Conservation (phyloP, 164 flowering plant species). For the Buxus sempervirens region DNA sequence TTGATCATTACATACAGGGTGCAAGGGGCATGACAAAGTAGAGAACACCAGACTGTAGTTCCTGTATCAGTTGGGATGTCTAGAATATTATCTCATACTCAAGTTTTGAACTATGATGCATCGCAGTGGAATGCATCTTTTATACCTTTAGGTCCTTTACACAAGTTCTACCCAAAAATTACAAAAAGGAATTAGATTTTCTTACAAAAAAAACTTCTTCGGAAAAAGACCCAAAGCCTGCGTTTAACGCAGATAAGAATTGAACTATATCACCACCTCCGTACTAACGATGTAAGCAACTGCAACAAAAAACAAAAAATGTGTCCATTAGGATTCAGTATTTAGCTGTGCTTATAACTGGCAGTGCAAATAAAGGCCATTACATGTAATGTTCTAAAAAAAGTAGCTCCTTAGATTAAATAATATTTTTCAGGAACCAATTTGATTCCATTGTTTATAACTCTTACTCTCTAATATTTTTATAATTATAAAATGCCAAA, state of each 20-base stretch:
- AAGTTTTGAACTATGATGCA: not conserved
- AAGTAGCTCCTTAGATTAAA: no score
- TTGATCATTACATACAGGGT: no score
- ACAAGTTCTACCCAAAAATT: not conserved
- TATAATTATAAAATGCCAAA: no score
- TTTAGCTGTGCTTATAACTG: not conserved
- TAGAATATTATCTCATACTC: not conserved
- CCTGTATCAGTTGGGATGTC: no score
- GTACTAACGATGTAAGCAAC: conserved; percentile 79
- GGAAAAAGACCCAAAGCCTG: not conserved
- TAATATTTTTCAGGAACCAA: no score
- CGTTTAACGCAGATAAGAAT: not conserved
- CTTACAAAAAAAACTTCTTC: not conserved
- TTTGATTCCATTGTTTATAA: no score
- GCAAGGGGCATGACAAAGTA: no score
- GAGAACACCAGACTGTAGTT: no score
- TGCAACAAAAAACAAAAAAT: conserved; percentile 31
- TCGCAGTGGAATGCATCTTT: no score
- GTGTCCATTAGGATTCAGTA: not conserved
- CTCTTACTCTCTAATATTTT: no score
- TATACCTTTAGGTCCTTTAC: not conserved
- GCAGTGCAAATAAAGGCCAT: no score
- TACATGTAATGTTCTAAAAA: no score
- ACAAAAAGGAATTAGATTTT: not conserved
- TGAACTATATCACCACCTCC: conserved; percentile 63